Evolutionary conservation across 495 filamentous ascomycete species (phyloP).

Genomic region (Staphylotrichum tortipilum): DNA sequence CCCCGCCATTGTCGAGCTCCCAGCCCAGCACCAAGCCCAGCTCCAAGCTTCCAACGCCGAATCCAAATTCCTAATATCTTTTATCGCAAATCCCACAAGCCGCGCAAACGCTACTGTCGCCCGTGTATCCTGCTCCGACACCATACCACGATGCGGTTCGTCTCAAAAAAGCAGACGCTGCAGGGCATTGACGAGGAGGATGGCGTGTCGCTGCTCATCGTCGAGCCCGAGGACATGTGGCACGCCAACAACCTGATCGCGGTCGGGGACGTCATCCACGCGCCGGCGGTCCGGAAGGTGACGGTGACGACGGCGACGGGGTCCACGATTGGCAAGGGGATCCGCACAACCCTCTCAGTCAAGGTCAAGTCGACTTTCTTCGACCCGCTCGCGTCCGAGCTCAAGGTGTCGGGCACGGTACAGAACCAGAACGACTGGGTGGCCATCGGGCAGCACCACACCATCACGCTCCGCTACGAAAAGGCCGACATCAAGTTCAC

Average conservation of each 20-base stretch:
- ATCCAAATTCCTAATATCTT: no score
- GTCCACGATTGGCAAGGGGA: slow-evolving; percentile 61
- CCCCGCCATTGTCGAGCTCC: no score
- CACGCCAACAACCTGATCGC: slow-evolving; percentile 93
- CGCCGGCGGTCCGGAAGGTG: slow-evolving; percentile 75
- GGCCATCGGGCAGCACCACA: slow-evolving; percentile 78
- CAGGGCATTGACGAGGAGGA: slow-evolving; percentile 64
- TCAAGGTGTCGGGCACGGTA: slow-evolving; percentile 80
- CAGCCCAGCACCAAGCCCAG: no score
- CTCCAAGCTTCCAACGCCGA: no score
- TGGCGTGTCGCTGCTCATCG: slow-evolving; percentile 69
- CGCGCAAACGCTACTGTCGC: no score
- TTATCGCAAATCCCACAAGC: no score
- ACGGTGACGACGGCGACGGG: slow-evolving; percentile 63
- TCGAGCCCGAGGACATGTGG: slow-evolving; percentile 99
- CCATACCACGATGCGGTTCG: slow-evolving; percentile 21
- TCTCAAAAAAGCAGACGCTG: slow-evolving; percentile 41
- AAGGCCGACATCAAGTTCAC: slow-evolving; percentile 44
- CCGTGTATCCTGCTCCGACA: no score
- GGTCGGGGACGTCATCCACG: slow-evolving; percentile 67
- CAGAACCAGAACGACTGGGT: slow-evolving; percentile 76
- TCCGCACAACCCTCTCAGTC: slow-evolving; percentile 72
- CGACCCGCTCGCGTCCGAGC: slow-evolving; percentile 70
- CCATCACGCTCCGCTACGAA: slow-evolving; percentile 66
- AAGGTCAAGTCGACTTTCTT: slow-evolving; percentile 80